A percentile compares a stretch with the other conserved stretches of the same genome.
These are phyloP conservation scores for Leptodontidium sp. DNA, from an alignment of 2,329 filamentous ascomycete species.

Conservation along the genomic window DNA sequence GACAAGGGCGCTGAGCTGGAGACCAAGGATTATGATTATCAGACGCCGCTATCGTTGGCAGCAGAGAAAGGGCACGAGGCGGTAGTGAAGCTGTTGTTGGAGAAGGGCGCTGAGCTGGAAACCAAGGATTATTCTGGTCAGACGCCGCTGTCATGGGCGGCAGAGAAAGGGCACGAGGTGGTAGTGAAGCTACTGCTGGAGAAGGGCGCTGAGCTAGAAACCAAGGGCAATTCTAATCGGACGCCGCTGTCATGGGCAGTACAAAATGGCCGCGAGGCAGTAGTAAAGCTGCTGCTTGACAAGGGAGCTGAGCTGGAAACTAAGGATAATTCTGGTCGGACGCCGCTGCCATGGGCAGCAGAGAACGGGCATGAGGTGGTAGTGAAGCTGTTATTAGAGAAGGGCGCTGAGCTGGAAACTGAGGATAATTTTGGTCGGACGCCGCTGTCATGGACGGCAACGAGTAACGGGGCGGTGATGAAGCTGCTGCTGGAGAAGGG, in stretches of 20 bases:
- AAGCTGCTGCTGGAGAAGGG: not conserved
- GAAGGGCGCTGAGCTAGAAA: not conserved
- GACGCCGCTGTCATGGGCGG: constrained; percentile 4
- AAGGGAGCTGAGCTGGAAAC: not conserved
- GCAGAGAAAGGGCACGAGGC: constrained; percentile 3
- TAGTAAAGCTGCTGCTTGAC: not conserved
- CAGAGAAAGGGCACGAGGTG: not conserved
- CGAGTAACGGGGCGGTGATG: not conserved
- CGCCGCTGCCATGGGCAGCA: not conserved
- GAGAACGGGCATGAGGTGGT: not conserved
- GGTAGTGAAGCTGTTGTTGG: not conserved
- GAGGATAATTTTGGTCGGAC: not conserved
- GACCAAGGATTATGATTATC: not conserved
- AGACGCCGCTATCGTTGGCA: constrained; percentile 5
- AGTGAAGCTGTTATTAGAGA: not conserved
- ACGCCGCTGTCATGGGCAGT: constrained; percentile 2
- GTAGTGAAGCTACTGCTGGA: not conserved
- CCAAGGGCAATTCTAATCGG: not conserved
- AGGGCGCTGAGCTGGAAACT: not conserved
- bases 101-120: not conserved
- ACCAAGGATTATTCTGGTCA: not conserved
- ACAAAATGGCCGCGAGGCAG: too few species aligned
- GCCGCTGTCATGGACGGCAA: not conserved
- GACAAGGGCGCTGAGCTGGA: not conserved
- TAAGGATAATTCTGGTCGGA: not conserved